A percentile compares a stretch with the other conserved stretches of the same genome.
Evolutionary conservation across 2,329 filamentous ascomycete species (phyloP).

Genomic region (Graphilbum sp.): DNA sequence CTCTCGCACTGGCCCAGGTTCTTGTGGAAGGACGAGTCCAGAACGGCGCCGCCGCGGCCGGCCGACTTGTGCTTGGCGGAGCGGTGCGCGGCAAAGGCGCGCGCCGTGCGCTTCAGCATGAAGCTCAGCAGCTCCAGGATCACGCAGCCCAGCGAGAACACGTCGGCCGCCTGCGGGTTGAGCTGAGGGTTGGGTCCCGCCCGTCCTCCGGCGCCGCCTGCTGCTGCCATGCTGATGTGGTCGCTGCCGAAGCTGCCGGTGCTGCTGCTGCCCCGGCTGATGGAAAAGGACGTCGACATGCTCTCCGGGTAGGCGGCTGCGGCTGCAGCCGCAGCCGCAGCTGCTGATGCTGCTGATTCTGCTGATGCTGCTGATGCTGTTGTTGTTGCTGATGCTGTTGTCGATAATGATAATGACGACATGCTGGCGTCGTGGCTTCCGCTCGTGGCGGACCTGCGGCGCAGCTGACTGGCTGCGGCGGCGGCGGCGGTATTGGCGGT

Average conservation of each 20-base stretch:
- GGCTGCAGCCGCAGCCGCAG: too few species aligned
- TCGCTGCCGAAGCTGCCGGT: constrained; percentile 3
- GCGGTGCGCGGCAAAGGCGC: constrained; percentile 50
- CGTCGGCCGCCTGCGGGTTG: constrained; percentile 44
- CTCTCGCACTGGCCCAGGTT: constrained; percentile 51
- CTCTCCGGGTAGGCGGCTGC: constrained; percentile 6
- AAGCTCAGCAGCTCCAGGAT: constrained; percentile 57
- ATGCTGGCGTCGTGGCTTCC: too few species aligned
- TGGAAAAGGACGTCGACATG: constrained; percentile 19
- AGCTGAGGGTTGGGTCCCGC: constrained; percentile 24
- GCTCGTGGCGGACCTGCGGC: too few species aligned
- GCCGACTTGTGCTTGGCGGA: constrained; percentile 45
- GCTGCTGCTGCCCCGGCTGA: constrained; percentile 16
- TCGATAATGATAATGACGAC: constrained; percentile 3
- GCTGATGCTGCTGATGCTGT: constrained; percentile 12
- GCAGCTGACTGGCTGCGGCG: too few species aligned
- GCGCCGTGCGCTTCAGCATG: constrained; percentile 48
- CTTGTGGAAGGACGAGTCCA: constrained; percentile 56
- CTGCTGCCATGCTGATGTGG: background rate
- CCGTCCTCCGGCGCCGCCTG: constrained; percentile 6
- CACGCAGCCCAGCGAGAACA: constrained; percentile 59
- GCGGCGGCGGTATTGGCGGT: too few species aligned
- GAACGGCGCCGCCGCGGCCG: constrained; percentile 41
- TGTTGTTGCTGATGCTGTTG: constrained; percentile 16
- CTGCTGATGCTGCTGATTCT: constrained; percentile 13